Evolutionary conservation across 2,329 filamentous ascomycete species (phyloP), one percentile per base, ranked within the genome.

Genomic region (Pezicula carpinea): DNA sequence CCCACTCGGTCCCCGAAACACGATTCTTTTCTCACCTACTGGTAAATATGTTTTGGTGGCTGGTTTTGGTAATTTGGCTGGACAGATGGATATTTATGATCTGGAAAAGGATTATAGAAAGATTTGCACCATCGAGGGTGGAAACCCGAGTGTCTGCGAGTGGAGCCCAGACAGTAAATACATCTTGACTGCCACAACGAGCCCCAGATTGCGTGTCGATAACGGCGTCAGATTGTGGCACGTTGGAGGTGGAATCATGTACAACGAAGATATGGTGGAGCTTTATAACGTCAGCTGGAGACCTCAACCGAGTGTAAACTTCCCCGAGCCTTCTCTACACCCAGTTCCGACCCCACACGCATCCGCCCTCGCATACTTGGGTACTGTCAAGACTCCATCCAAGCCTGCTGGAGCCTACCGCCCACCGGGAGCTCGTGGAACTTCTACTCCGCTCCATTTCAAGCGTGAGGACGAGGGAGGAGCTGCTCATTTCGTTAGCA

Each of bases 381-480:
- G 83, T 55, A 91, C 86, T 3, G 83, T 88, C 60, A 97, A 97
- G 79, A 92, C 91, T 4, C 91, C 93, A 4, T 93, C 89, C 51
- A 99, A 99, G 74, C 90, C 93, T 38, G 90, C 89, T n/a, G 93
- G 93, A 56, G 93, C 93, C 3, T 99, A 99, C 66, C 85, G 93
- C 39, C 93, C 93, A 33, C 93, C 93, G 3, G 93, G 93, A 56
- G 93, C 93, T 22, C 87, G 93, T 57, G 93, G 93, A 44, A 83
- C 87, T 53, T 79, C 83, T 45, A 97, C 93, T 1, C 93, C 93
- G 8, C 75, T 97, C 53, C 88, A 93, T 59, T 99, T 97, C 75
- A 95, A 95, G 76, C 89, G 93, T 48, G 93, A 99, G 68, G 93
- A 99, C 55, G 89, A 99, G 69, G 93, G 93, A 44, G 93, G 93